Conservation (phyloP, 805 yeast genomes). For the Cyberlindnera subsufficiens region DNA sequence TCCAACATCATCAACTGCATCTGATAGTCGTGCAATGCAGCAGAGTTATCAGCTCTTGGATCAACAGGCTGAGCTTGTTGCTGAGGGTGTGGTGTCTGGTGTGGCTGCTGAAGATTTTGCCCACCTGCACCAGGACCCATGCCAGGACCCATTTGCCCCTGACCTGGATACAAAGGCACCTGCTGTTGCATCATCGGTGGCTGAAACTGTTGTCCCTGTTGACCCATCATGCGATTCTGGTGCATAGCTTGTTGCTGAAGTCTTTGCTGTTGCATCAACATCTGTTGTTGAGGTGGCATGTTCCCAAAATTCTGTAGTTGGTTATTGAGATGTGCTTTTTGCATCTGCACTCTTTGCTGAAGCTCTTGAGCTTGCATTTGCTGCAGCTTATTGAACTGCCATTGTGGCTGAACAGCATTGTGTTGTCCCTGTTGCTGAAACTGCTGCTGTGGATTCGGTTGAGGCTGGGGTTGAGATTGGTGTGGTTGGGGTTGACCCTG, state of each 20-base stretch:
- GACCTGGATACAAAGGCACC: constrained; percentile 1
- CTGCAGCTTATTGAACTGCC: constrained; percentile 11
- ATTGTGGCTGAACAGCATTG: constrained; percentile 3
- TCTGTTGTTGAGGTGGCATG: constrained; percentile 16
- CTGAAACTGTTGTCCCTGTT: constrained; percentile 10
- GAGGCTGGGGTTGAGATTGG: constrained; percentile 4
- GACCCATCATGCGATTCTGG: constrained; percentile 8
- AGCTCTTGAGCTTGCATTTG: constrained; percentile 17
- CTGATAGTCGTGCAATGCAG: constrained; percentile 76
- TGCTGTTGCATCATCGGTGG: constrained; percentile 6
- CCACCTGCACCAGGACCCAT: not conserved
- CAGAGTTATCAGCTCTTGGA: constrained; percentile 21
- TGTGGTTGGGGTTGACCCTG: constrained; percentile 3
- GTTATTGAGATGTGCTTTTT: constrained; percentile 17
- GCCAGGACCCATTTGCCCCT: not conserved
- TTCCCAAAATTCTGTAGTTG: constrained; percentile 14
- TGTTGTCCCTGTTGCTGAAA: constrained; percentile 5
- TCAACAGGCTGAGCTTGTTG: constrained; percentile 7
- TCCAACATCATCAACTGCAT: constrained; percentile 72
- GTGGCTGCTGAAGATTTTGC: constrained; percentile 19
- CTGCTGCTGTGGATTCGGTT: constrained; percentile 8
- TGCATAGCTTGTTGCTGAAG: constrained; percentile 8
- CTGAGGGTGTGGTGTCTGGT: constrained; percentile 21
- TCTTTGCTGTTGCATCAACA: constrained; percentile 12
- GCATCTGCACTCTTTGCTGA: constrained; percentile 21